Evolutionary conservation across 2,329 filamentous ascomycete species (phyloP), one percentile per base, ranked within the genome.

Genomic region (Xylariaceae sp.): DNA sequence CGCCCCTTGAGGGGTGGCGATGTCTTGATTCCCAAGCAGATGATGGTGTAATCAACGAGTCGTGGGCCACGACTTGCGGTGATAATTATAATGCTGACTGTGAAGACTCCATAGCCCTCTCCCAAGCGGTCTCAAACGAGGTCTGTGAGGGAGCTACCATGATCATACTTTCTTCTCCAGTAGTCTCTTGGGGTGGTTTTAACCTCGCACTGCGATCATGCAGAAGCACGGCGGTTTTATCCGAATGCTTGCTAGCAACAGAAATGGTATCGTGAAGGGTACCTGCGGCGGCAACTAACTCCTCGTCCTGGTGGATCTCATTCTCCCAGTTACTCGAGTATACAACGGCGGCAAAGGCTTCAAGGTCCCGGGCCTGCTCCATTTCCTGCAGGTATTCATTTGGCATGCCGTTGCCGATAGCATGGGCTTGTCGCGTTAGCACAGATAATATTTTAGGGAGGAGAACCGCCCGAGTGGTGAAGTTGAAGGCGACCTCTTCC

Each of bases 401-500:
- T 53, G 80, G 84, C 72, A 83, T 80, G 62, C 89, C 89, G 65
- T 87, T 86, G 49, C 92, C 92, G 62, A 99, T 95, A 50, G 78
- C 80, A 70, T 96, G 92, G 5, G 92, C 92, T 74, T 99, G 92
- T 61, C 90, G 84, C 37, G 91, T 94, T 64, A 97, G 81, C 5
- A 95, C 87, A 2, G 92, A 95, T 34, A 99, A 77, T 49, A 95
- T 86, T 71, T 89, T 95, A 44, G 94, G 94, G 39, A 99, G 80
- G 32, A 81, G 70, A n/a, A 84, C 75, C 12, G 59, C 49, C 16
- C 52, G 54, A 9, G 43, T 54, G 10, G 50, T 41, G 16, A 41
- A 47, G 45, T 53, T 44, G 22, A 44, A 19, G 37, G 41, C 22
- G 6, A 18, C 49, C 21, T 43, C 41, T 32, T 49, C 52, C 5